These are phyloP conservation scores for Sisymbrium altissimum DNA, from an alignment of 345 rosid genomes.

Conservation along the genomic window DNA sequence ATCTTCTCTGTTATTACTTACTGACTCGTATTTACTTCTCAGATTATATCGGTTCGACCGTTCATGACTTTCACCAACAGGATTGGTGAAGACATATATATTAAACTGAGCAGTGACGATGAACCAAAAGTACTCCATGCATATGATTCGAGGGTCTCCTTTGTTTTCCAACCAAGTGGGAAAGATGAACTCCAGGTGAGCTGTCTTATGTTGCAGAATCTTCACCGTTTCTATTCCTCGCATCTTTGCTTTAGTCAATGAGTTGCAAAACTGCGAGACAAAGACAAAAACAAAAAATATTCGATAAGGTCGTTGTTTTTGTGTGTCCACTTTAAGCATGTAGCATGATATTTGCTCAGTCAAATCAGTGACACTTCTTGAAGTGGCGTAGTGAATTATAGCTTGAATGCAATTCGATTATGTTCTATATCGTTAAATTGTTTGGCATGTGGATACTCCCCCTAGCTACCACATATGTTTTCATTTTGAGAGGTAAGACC, in stretches of 20 bases:
- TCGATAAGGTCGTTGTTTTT: background rate
- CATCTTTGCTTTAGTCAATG: background rate
- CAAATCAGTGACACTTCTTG: constrained; percentile 12
- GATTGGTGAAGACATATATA: constrained; percentile 69
- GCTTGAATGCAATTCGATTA: background rate
- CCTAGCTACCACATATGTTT: background rate
- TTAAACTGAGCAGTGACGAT: constrained; percentile 71
- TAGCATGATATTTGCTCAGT: constrained; percentile 4
- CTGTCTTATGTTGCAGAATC: constrained; percentile 9
- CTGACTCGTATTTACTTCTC: constrained; percentile 23
- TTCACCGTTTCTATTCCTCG: constrained; percentile 2
- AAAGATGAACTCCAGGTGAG: constrained; percentile 83
- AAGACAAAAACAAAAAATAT: background rate
- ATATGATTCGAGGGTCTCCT: constrained; percentile 78
- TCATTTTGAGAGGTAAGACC: constrained; percentile 7
- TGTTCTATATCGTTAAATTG: constrained; percentile 8
- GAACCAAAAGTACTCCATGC: constrained; percentile 71
- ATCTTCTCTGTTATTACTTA: background rate
- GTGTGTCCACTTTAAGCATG: constrained; percentile 6
- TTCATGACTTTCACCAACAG: constrained; percentile 94
- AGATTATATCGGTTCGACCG: constrained; percentile 90
- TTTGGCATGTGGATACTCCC: constrained; percentile 10
- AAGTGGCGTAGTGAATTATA: constrained; percentile 4
- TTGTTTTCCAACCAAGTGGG: constrained; percentile 54
- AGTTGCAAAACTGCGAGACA: constrained; percentile 7